Evolutionary conservation across 2,329 filamentous ascomycete genomes (phyloP), one percentile per base, ranked within the genome.

Genomic region (Lasiodiplodia sp.): DNA sequence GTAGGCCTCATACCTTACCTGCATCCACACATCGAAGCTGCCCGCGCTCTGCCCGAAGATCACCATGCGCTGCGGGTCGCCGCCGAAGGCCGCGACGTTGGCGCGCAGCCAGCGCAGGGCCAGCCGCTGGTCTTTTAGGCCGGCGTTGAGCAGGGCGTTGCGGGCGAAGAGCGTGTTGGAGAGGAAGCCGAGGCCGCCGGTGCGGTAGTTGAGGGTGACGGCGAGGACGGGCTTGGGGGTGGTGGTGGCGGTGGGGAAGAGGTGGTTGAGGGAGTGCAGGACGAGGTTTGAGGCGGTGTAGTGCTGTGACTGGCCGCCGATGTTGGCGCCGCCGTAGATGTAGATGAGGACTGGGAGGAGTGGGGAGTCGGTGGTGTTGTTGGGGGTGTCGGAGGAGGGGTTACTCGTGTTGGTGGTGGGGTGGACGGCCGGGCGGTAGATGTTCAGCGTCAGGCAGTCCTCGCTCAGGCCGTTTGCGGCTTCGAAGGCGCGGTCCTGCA

Each of bases 171-270:
- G 71, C 6, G 76, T 76, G 23, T 82, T 87, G 2, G 86, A 84
- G 28, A 92, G 77, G 75, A 95, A 94, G 0, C 92, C 92, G 70
- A 93, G 94, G 0, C 88, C 91, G 11, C 87, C 90, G 0, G 92
- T 82, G 2, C 92, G 89, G 79, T 96, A 94, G 80, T 94, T 95
- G 75, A 94, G 88, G 0, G 89, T 86, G 0, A 95, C 92, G 67
- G 90, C 92, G 57, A 96, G 80, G 71, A 95, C 88, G 0, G 90
- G 89, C 78, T 91, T 87, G 47, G 83, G 83, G 66, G 85, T 8
- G 1, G 18, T 1, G 14, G 16, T 11, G 18, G 44, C 11, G 7
- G 44, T 21, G 44, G 8, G 44, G 44, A n/a, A 8, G 18, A 11
- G 44, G 18, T 10, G 6, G 0, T 73, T 71, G 16, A 47, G 7